Conservation (phyloP, 345 rosid genomes). For the Eucalyptus lansdowneana region DNA sequence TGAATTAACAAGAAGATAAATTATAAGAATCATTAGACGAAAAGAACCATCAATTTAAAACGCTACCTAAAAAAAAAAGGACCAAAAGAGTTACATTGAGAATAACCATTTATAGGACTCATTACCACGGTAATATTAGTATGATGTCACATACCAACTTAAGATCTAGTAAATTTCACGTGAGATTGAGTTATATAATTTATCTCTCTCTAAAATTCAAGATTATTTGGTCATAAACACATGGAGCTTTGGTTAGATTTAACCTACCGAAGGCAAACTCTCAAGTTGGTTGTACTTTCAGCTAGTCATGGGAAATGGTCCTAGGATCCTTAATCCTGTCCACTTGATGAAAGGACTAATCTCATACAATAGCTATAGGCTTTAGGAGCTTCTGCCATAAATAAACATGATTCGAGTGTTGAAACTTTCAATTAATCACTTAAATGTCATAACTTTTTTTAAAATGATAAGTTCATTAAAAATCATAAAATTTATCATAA, state of each 20-base stretch:
- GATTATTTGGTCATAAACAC: not conserved
- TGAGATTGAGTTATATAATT: not conserved
- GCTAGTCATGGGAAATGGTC: not conserved
- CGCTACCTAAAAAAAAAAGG: not conserved
- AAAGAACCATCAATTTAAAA: too few relatives aligned
- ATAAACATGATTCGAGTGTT: fast-evolving
- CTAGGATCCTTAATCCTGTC: not conserved
- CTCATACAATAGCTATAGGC: not conserved
- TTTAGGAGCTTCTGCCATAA: too few relatives aligned
- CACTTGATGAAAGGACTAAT: not conserved
- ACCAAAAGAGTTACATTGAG: not conserved
- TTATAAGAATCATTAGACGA: too few relatives aligned
- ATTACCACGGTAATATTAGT: not conserved
- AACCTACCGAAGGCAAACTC: too few relatives aligned
- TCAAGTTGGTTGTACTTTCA: not conserved
- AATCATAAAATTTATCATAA: fast-evolving
- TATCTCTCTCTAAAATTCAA: not conserved
- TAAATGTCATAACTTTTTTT: fast-evolving
- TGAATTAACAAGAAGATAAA: too few relatives aligned
- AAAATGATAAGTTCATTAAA: too few relatives aligned
- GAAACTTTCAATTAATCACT: too few relatives aligned
- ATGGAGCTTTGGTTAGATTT: too few relatives aligned
- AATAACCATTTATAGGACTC: not conserved
- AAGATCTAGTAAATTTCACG: not conserved
- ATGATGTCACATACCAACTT: not conserved